A percentile compares a stretch with the other conserved stretches of the same genome.
Conservation (phyloP, 2,329 filamentous ascomycete species). For the Leptosphaerulina australis region DNA sequence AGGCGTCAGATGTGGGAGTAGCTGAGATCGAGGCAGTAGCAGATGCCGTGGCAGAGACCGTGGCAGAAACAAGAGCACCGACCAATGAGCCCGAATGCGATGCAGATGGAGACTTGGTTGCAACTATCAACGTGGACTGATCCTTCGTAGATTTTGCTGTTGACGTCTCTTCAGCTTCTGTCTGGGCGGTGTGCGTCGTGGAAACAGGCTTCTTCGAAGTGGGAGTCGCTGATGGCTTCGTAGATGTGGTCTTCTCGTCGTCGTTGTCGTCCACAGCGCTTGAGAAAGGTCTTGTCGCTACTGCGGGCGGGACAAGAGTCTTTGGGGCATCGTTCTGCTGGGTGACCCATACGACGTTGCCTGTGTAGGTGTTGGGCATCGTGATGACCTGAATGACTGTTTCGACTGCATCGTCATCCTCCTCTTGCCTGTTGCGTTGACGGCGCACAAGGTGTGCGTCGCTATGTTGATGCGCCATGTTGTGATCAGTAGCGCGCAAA, state of each 20-base stretch:
- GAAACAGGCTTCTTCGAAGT: conserved; percentile 30
- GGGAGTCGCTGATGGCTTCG: conserved; percentile 20
- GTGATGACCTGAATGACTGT: conserved; percentile 60
- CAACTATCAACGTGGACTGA: conserved; percentile 34
- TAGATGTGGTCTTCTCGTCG: conserved; percentile 9
- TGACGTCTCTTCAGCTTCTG: conserved; percentile 25
- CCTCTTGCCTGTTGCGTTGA: conserved; percentile 28
- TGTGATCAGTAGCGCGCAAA: conserved; percentile 10
- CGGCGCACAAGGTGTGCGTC: conserved; percentile 39
- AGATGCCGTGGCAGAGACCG: conserved; percentile 28
- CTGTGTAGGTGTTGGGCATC: conserved; percentile 58
- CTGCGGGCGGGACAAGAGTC: conserved; percentile 29
- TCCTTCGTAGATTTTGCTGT: conserved; percentile 24
- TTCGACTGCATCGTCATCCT: conserved; percentile 20
- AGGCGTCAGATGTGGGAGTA: conserved; percentile 31
- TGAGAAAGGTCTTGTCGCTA: conserved; percentile 23
- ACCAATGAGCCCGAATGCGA: conserved; percentile 21
- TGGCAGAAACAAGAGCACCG: conserved; percentile 25
- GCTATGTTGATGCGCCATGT: conserved; percentile 35
- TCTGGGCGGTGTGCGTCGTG: conserved; percentile 19
- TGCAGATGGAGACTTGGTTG: conserved; percentile 35
- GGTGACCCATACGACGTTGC: conserved; percentile 45
- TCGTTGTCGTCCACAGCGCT: conserved; percentile 24
- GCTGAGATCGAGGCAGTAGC: conserved; percentile 35
- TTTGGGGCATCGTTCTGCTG: conserved; percentile 21